Conservation (phyloP, 1,139 yeast species). For the Eremothecium cymbalariae region DNA sequence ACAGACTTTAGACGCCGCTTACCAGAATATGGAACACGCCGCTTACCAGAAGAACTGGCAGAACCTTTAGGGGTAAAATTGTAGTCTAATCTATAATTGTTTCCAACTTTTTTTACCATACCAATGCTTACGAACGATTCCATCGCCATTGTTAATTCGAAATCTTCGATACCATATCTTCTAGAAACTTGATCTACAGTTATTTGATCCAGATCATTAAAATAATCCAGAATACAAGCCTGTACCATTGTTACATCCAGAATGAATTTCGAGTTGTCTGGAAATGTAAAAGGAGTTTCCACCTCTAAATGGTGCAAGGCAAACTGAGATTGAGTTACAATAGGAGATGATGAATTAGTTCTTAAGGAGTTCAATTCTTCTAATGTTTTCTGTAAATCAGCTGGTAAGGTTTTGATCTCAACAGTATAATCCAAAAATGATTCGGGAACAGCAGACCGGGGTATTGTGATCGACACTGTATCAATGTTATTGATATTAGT, state of each 20-base stretch:
- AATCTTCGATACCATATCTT: slow-evolving; percentile 10
- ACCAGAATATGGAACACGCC: slow-evolving; percentile 14
- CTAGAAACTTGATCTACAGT: slow-evolving; percentile 12
- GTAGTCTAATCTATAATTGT: slow-evolving; percentile 14
- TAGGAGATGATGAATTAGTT: slow-evolving; percentile 12
- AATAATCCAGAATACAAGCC: slow-evolving; percentile 22
- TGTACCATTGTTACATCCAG: slow-evolving; percentile 26
- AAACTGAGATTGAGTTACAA: slow-evolving; percentile 13
- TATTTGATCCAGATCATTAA: slow-evolving; percentile 18
- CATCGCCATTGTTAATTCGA: slow-evolving; percentile 13
- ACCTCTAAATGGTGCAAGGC: slow-evolving; percentile 28
- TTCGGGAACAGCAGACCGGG: slow-evolving; percentile 12
- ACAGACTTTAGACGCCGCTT: not conserved
- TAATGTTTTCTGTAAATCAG: slow-evolving; percentile 23
- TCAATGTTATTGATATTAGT: not conserved
- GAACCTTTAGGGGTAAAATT: slow-evolving; percentile 18
- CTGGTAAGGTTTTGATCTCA: slow-evolving; percentile 16
- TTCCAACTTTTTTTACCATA: slow-evolving; percentile 11
- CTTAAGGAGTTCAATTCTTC: slow-evolving; percentile 14
- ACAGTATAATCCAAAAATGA: slow-evolving; percentile 13
- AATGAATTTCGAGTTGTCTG: slow-evolving; percentile 11
- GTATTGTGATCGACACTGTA: slow-evolving; percentile 1
- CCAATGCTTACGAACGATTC: slow-evolving; percentile 19
- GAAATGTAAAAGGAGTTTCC: slow-evolving; percentile 17
- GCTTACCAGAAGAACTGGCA: slow-evolving; percentile 17